Conservation (phyloP, 139 green algal genomes). For the Picochlorum sp. region DNA sequence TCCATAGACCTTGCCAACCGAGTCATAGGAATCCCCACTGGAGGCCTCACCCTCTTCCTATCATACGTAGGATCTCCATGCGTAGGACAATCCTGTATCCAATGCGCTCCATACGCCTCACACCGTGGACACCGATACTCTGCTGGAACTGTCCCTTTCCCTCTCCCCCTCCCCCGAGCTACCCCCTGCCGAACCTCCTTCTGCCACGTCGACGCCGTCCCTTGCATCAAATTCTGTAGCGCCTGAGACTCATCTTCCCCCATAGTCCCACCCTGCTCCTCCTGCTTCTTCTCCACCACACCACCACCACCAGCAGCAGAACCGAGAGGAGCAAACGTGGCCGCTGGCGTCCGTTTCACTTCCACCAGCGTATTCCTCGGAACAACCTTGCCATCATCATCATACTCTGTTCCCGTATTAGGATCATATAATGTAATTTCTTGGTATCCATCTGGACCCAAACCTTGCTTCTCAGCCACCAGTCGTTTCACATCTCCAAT, state of each 20-base stretch:
- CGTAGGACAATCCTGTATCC: conserved; percentile 63
- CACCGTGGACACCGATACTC: conserved; percentile 35
- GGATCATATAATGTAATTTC: conserved; percentile 61
- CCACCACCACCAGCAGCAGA: conserved; percentile 4
- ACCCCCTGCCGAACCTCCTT: conserved; percentile 32
- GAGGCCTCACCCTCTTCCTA: conserved; percentile 40
- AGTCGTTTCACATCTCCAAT: conserved; percentile 68
- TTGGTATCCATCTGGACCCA: conserved; percentile 43
- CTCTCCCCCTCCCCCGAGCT: conserved; percentile 16
- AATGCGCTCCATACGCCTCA: conserved; percentile 39
- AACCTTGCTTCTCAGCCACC: conserved; percentile 65
- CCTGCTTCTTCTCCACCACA: background rate
- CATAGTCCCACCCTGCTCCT: conserved; percentile 2
- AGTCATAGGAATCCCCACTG: conserved; percentile 56
- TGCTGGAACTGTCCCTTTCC: conserved; percentile 3
- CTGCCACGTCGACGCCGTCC: conserved; percentile 19
- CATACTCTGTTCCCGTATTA: conserved; percentile 39
- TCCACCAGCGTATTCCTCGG: conserved; percentile 53
- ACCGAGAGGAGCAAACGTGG: conserved; percentile 21
- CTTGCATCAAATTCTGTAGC: conserved; percentile 20
- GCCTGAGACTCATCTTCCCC: conserved; percentile 22
- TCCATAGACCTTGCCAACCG: conserved; percentile 35
- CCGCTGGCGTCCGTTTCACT: conserved; percentile 48
- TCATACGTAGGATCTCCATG: conserved; percentile 47
- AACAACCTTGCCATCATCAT: conserved; percentile 52